Evolutionary conservation across 1,284 basidiomycete species (phyloP).

Genomic region (Rhodotorula mucilaginosa): DNA sequence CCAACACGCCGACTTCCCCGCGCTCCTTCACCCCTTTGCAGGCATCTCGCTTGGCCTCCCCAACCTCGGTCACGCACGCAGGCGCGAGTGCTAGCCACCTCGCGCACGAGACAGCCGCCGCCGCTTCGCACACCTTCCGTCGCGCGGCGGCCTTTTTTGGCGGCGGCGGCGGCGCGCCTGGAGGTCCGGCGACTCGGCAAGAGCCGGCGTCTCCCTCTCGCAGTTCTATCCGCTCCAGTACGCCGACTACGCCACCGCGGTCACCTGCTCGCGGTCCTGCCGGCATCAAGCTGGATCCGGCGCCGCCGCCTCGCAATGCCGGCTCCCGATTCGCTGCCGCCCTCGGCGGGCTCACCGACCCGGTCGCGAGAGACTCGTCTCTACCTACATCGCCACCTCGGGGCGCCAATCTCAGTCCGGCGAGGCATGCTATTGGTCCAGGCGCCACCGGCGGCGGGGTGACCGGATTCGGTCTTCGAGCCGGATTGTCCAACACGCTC

Average conservation of each 20-base stretch:
- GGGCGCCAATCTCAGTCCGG: background rate
- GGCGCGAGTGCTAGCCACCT: conserved; percentile 6
- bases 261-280: background rate
- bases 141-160: conserved; percentile 21
- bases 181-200: background rate
- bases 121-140: conserved; percentile 17
- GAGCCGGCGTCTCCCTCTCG: background rate
- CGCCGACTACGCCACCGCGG: background rate
- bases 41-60: background rate
- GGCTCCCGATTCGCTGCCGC: conserved; percentile 4
- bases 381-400: background rate
- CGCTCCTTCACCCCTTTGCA: background rate
- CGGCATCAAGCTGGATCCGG: background rate
- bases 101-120: conserved; percentile 18
- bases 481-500: conserved; percentile 57
- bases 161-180: background rate
- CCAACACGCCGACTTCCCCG: background rate
- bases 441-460: conserved; percentile 45
- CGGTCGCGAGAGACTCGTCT: background rate
- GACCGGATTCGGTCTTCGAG: conserved; percentile 51
- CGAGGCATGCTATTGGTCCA: background rate
- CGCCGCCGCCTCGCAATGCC: conserved; percentile 7
- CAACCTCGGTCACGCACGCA: background rate
- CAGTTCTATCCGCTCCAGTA: background rate
- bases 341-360: conserved; percentile 1